phyloP scores from a whole-genome alignment of 2,329 filamentous ascomycete species.

The Botrytis aclada region DNA sequence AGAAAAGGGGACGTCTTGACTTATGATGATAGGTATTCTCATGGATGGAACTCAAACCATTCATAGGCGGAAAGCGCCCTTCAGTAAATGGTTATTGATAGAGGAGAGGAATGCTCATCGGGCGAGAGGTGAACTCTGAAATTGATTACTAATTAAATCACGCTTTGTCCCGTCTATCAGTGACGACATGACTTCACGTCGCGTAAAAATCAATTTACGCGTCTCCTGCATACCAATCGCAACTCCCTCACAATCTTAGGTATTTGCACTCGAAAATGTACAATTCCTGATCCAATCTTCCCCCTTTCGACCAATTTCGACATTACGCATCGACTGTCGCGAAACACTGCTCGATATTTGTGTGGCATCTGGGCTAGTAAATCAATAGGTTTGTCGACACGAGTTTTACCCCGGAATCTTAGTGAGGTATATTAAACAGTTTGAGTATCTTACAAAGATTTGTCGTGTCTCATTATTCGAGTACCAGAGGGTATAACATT shows the following conservation, averaged over 20 bases:
- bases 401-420: background rate
- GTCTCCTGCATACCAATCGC: background rate
- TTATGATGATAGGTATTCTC: background rate
- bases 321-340: background rate
- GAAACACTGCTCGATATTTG: background rate
- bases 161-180: slow-evolving; percentile 1
- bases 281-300: background rate
- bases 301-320: background rate
- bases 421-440: background rate
- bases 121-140: background rate
- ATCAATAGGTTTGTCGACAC: background rate
- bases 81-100: background rate
- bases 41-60: background rate
- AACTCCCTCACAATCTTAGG: background rate
- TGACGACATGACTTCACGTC: slow-evolving; percentile 16
- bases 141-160: background rate
- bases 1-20: background rate
- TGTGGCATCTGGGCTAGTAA: background rate
- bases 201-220: slow-evolving; percentile 17
- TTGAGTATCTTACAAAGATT: background rate
- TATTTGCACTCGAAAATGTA: background rate
- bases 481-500: background rate
- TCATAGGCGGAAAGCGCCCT: background rate
- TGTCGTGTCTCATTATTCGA: background rate
- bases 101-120: background rate